Percentiles rank a stretch among this genome's conserved stretches.
Evolutionary conservation across 495 filamentous ascomycete genomes (phyloP).

Genomic region (Lasiosphaeria ovina): DNA sequence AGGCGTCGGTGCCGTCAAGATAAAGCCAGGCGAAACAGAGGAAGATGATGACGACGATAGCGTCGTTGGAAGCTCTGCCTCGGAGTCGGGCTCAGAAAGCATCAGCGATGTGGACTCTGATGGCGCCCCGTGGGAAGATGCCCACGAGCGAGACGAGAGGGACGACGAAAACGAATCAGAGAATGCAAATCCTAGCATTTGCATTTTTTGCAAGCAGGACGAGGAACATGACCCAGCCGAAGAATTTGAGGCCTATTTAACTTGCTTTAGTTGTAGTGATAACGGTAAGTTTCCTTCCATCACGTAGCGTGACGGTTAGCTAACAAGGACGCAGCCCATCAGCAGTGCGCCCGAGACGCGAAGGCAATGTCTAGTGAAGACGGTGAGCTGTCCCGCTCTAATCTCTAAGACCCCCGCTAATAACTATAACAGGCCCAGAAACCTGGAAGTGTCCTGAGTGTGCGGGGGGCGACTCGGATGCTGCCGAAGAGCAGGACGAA

Average conservation of each 20-base stretch:
- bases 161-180: slow-evolving; percentile 62
- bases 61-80: slow-evolving; percentile 22
- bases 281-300: slow-evolving; percentile 64
- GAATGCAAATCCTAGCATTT: slow-evolving; percentile 63
- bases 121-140: slow-evolving; percentile 58
- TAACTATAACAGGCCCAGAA: slow-evolving; percentile 51
- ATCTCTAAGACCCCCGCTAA: slow-evolving; percentile 4
- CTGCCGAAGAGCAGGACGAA: slow-evolving; percentile 31
- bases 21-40: slow-evolving; percentile 55
- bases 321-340: slow-evolving; percentile 69
- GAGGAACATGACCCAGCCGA: slow-evolving; percentile 84
- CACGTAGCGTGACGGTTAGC: slow-evolving; percentile 25
- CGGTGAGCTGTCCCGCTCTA: slow-evolving; percentile 22
- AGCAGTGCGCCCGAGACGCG: slow-evolving; percentile 85
- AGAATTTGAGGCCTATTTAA: slow-evolving; percentile 82
- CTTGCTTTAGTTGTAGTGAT: slow-evolving; percentile 79
- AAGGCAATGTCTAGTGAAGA: slow-evolving; percentile 57
- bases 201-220: slow-evolving; percentile 73
- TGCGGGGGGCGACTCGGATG: slow-evolving; percentile 59
- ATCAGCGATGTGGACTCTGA: slow-evolving; percentile 41
- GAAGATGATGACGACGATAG: slow-evolving; percentile 43
- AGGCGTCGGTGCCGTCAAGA: slow-evolving; percentile 74
- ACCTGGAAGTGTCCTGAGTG: slow-evolving; percentile 82
- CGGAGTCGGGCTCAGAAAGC: slow-evolving; percentile 20
- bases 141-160: slow-evolving; percentile 64